Conservation (phyloP, 768 basidiomycete species). For the Panellus pusillus region DNA sequence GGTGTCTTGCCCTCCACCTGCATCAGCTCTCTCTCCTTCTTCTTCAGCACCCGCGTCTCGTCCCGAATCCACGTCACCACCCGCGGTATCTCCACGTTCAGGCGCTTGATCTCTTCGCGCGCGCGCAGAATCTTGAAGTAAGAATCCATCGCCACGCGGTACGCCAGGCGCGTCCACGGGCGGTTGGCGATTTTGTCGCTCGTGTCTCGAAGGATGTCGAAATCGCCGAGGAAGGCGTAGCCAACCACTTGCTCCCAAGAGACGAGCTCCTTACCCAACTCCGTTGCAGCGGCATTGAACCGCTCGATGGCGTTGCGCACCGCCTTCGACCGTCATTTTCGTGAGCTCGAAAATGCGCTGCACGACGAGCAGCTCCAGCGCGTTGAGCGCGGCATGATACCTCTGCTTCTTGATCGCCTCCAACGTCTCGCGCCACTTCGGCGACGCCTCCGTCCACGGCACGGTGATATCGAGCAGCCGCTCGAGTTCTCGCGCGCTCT, state of each 20-base stretch:
- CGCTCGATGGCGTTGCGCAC: no score
- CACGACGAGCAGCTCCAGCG: conserved; percentile 25
- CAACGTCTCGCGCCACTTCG: no score
- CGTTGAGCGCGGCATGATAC: no score
- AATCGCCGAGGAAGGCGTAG: no score
- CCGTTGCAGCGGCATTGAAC: no score
- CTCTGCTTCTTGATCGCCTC: no score
- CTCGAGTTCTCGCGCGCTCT: no score
- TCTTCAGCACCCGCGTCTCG: background rate
- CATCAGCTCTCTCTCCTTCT: background rate
- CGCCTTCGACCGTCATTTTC: conserved; percentile 20
- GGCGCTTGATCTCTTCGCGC: conserved; percentile 24
- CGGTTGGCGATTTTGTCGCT: background rate
- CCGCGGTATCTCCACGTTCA: conserved; percentile 25
- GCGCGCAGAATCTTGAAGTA: conserved; percentile 23
- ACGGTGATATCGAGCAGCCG: no score
- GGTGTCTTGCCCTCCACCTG: background rate
- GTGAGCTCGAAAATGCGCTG: conserved; percentile 39
- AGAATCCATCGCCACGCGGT: conserved; percentile 15
- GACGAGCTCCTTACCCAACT: no score
- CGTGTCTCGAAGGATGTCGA: no score
- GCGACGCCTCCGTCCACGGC: no score
- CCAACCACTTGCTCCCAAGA: no score
- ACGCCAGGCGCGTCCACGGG: conserved; percentile 17
- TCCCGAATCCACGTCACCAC: conserved; percentile 12